A percentile compares a stretch with the other conserved stretches of the same genome.
phyloP scores from a whole-genome alignment of 2,329 filamentous ascomycete genomes.

The Penicillium sp. region DNA sequence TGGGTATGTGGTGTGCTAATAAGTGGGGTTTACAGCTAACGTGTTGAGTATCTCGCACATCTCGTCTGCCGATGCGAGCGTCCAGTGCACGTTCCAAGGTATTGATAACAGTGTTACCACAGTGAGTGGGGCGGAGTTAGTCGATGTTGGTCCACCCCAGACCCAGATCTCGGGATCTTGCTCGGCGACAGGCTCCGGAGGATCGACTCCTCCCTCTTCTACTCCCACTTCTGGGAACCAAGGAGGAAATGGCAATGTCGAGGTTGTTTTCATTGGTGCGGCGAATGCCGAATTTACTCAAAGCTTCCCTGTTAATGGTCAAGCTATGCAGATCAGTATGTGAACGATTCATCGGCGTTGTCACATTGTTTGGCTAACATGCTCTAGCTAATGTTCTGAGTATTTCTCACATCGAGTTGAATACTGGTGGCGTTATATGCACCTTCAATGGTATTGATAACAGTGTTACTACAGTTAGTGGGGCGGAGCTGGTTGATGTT shows the following conservation, averaged over 20 bases:
- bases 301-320: slow-evolving; percentile 9
- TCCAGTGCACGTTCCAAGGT: slow-evolving; percentile 21
- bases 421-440: slow-evolving; percentile 2
- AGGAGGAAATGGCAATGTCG: not conserved
- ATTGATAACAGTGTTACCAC: slow-evolving; percentile 20
- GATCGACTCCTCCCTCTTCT: not conserved
- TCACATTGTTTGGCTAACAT: not conserved
- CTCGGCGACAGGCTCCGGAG: not conserved
- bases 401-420: slow-evolving; percentile 14
- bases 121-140: slow-evolving; percentile 7
- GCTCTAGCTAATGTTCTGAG: slow-evolving; percentile 11
- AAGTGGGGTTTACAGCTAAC: slow-evolving; percentile 6
- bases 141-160: slow-evolving; percentile 25
- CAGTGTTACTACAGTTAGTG: slow-evolving; percentile 10
- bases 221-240: not conserved
- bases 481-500: slow-evolving; percentile 12
- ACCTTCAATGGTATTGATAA: slow-evolving; percentile 13
- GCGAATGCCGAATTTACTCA: slow-evolving; percentile 12
- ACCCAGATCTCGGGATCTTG: slow-evolving; percentile 22
- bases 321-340: slow-evolving; percentile 11
- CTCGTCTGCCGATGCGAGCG: not conserved
- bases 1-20: not conserved
- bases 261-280: slow-evolving; percentile 14
- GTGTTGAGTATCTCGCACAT: slow-evolving; percentile 22
- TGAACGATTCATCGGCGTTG: not conserved